phyloP scores from a whole-genome alignment of 805 yeast species.

The Zygosaccharomyces rouxii region DNA sequence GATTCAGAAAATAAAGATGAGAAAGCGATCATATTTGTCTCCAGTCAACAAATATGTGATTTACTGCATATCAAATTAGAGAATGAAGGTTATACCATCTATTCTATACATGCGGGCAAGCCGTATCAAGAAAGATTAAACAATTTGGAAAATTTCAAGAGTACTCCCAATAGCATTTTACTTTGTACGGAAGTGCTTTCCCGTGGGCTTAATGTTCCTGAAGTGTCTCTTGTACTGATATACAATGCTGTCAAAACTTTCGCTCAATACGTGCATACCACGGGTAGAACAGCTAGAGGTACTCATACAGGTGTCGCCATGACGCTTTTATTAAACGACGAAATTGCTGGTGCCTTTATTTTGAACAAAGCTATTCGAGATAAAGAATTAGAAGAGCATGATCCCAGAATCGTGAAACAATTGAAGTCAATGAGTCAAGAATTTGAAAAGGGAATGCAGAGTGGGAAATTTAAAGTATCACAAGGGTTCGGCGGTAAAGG shows the following conservation, averaged over 20 bases:
- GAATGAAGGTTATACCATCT: constrained; percentile 50
- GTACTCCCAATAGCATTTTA: constrained; percentile 55
- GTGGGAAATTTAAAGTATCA: constrained; percentile 59
- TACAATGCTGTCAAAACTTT: constrained; percentile 79
- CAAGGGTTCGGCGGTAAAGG: constrained; percentile 95
- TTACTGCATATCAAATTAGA: constrained; percentile 46
- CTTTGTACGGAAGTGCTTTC: constrained; percentile 95
- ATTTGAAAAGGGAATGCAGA: constrained; percentile 57
- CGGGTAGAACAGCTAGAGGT: constrained; percentile 95
- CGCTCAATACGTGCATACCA: constrained; percentile 95
- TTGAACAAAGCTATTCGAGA: constrained; percentile 46
- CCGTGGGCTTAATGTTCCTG: constrained; percentile 90
- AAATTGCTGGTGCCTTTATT: constrained; percentile 64
- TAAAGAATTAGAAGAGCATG: constrained; percentile 37
- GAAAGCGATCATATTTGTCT: constrained; percentile 77
- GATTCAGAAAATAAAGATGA: constrained; percentile 36
- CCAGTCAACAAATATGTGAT: constrained; percentile 86
- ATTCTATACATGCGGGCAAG: constrained; percentile 87
- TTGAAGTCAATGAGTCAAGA: constrained; percentile 44
- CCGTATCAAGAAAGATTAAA: constrained; percentile 77
- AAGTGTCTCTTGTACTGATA: constrained; percentile 73
- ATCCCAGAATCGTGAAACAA: constrained; percentile 42
- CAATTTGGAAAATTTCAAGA: constrained; percentile 66
- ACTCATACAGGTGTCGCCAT: constrained; percentile 71
- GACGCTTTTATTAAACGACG: constrained; percentile 61